phyloP scores from a whole-genome alignment of 257 asterid species.

The Lycium ferocissimum region DNA sequence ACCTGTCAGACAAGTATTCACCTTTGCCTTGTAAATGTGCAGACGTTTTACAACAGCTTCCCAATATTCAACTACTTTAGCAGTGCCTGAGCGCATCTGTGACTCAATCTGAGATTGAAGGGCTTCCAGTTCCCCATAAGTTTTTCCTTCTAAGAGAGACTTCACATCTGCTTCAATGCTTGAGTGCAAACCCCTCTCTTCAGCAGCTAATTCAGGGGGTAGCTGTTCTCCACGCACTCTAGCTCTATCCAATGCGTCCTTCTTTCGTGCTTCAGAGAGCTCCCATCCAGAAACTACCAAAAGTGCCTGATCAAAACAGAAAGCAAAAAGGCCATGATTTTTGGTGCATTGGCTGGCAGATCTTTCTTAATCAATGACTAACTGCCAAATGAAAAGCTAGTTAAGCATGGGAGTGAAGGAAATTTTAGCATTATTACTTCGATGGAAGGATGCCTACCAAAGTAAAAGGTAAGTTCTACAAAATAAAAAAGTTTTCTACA shows the following conservation, averaged over 20 bases:
- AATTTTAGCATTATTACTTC: no score
- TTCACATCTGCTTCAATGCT: constrained; percentile 85
- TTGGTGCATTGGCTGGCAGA: no score
- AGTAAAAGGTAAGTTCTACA: no score
- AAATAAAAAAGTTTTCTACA: no score
- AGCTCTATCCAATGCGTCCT: constrained; percentile 88
- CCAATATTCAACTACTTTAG: constrained; percentile 94
- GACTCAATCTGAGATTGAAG: constrained; percentile 77
- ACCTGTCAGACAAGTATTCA: no score
- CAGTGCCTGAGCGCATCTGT: constrained; percentile 88
- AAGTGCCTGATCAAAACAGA: constrained; percentile 48
- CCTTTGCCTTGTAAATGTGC: constrained; percentile 85
- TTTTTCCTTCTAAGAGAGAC: constrained; percentile 67
- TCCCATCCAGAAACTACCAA: constrained; percentile 91
- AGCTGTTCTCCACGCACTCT: constrained; percentile 86
- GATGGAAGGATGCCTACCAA: no score
- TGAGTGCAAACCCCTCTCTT: constrained; percentile 83
- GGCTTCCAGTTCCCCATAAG: constrained; percentile 60
- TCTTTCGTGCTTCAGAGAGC: constrained; percentile 79
- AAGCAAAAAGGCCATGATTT: no score
- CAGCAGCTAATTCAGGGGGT: constrained; percentile 77
- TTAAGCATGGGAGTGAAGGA: no score
- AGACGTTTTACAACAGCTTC: constrained; percentile 86
- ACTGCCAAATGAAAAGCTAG: no score
- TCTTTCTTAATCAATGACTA: no score